Evolutionary conservation across 2,329 filamentous ascomycete species (phyloP), one percentile per base, ranked within the genome.

Genomic region (Epichloe festucae): DNA sequence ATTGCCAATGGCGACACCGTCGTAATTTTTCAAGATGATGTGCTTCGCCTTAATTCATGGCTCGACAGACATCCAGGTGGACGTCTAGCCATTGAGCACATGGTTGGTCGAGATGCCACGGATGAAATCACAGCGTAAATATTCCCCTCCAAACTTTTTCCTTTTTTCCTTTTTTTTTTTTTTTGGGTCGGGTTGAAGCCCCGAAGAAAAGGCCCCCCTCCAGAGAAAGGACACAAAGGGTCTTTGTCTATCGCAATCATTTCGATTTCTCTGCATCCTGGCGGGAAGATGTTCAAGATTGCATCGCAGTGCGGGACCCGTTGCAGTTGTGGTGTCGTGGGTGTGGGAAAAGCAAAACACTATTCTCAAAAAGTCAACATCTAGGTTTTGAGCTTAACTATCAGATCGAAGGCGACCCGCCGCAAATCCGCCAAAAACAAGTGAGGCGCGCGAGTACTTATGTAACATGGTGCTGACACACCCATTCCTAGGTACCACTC

Each of bases 1-100:
- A 75, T 83, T 56, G 75, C 75, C 34, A 68, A 77, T 47, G 78
- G 77, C 52, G 69, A 75, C 34, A 71, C 67, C 14, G 74, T 83
- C 51, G 73, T 82, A 57, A 73, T 83, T 51, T 74, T 73, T 56
- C 72, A 81, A 45, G 78, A 76, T 44, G 59, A 68, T 49, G 73
- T 78, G 15, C 66, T 83, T 57, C 69, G 71, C 52, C 73, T 83
- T 39, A 76, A 80, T 58, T 65, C 68, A 43, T 84, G 79, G 80
- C 70, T 82, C 57, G 62, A 73, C 51, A 72, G 67, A 52, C 80
- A 83, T 58, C 80, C 80, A 0, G 80, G 80, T 19, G 80, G 80
- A 35, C 66, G 70, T 14, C 65, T 82, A 27, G 76, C 78, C 19
- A 79, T 82, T 54, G 61, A 77, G 55, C 79, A 83, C 65, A 81